Evolutionary conservation across 1,284 basidiomycete species (phyloP).

Genomic region (Ustilago trichophora): DNA sequence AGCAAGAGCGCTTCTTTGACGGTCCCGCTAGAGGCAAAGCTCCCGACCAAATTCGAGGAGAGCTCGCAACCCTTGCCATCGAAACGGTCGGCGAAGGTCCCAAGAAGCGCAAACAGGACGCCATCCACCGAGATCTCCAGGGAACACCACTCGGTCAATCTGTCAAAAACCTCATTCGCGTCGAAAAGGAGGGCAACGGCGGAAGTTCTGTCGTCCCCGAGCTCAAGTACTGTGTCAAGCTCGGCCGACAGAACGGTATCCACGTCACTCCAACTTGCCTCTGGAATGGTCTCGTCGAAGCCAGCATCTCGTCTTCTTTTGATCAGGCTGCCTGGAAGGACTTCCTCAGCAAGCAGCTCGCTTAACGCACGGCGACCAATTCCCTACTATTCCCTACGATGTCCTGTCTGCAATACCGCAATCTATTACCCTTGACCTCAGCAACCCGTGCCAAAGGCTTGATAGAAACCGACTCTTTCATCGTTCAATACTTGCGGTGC

Average conservation of each 20-base stretch:
- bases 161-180: conserved; percentile 74
- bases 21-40: conserved; percentile 77
- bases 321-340: conserved; percentile 83
- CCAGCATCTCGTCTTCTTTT: conserved; percentile 83
- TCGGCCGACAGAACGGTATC: conserved; percentile 87
- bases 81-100: conserved; percentile 68
- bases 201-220: conserved; percentile 81
- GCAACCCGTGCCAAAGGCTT: no score
- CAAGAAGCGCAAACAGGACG: conserved; percentile 61
- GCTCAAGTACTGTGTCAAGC: conserved; percentile 83
- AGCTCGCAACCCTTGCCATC: conserved; percentile 74
- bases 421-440: no score
- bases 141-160: conserved; percentile 63
- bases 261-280: conserved; percentile 86
- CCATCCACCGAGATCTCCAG: conserved; percentile 68
- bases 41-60: conserved; percentile 78
- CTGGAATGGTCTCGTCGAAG: conserved; percentile 76
- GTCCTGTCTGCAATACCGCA: no score
- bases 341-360: conserved; percentile 77
- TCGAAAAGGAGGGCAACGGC: conserved; percentile 76
- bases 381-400: no score
- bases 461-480: no score
- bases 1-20: conserved; percentile 81
- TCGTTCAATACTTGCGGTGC: no score
- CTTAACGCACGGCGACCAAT: no score